Conservation (phyloP, 495 filamentous ascomycete species). For the Neurospora terricola region DNA sequence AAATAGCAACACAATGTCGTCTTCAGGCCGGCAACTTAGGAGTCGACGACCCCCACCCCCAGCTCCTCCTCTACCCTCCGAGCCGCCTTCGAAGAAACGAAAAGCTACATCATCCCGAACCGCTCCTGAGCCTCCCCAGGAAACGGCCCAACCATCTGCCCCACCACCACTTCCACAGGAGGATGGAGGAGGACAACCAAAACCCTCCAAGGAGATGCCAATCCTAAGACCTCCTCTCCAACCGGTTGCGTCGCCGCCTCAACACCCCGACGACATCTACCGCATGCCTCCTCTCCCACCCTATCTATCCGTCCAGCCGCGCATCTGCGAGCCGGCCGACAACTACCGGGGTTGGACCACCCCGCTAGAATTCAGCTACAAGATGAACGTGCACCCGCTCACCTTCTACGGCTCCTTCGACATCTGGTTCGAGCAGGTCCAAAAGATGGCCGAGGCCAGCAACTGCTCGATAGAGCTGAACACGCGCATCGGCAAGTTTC, state of each 20-base stretch:
- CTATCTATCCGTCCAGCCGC: background rate
- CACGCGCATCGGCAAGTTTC: conserved; percentile 11
- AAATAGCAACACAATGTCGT: background rate
- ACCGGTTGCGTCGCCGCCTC: background rate
- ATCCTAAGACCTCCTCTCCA: background rate
- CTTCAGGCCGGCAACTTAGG: background rate
- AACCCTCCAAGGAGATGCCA: background rate
- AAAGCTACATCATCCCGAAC: background rate
- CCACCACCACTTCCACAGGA: background rate
- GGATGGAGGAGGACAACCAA: background rate
- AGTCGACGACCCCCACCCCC: background rate
- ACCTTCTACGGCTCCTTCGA: conserved; percentile 3
- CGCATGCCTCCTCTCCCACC: conserved; percentile 4
- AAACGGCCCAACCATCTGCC: background rate
- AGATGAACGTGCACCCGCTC: conserved; percentile 7
- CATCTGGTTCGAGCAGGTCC: conserved; percentile 9
- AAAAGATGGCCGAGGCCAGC: conserved; percentile 10
- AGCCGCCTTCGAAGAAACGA: background rate
- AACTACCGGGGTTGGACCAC: background rate
- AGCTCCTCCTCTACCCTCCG: background rate
- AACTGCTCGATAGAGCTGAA: conserved; percentile 7
- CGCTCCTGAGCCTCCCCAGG: background rate
- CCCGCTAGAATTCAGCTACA: conserved; percentile 4
- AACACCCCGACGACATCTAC: background rate
- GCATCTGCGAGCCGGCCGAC: conserved; percentile 1